These are phyloP conservation scores for Penicillium palitans DNA, from an alignment of 2,329 filamentous ascomycete species.

Conservation along the genomic window DNA sequence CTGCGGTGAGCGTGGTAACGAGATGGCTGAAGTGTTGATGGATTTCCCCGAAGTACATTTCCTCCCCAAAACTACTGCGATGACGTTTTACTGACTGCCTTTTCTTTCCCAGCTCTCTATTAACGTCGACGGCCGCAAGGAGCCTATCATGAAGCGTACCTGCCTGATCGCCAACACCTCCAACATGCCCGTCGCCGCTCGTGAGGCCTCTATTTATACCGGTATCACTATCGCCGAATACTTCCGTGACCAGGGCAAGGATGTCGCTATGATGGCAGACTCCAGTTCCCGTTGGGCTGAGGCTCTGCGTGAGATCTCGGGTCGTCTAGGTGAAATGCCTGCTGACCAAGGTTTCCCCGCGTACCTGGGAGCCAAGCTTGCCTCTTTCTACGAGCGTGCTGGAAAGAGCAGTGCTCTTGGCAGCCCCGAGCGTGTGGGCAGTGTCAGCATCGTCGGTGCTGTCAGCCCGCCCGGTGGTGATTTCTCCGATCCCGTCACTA, in stretches of 20 bases:
- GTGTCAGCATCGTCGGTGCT: conserved; percentile 95
- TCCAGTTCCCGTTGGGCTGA: conserved; percentile 98
- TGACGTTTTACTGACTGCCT: conserved; percentile 17
- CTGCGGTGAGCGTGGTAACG: conserved; percentile 90
- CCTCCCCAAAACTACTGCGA: not conserved
- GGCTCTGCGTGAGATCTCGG: conserved; percentile 96
- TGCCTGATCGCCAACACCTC: conserved; percentile 98
- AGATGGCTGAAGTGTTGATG: conserved; percentile 99
- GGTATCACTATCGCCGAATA: conserved; percentile 95
- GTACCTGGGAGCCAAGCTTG: conserved; percentile 93
- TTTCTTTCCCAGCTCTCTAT: conserved; percentile 67
- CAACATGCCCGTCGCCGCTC: conserved; percentile 98
- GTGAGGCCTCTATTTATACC: conserved; percentile 98
- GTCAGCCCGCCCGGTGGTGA: conserved; percentile 98
- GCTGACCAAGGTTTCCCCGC: conserved; percentile 99
- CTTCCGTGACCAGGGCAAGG: conserved; percentile 93
- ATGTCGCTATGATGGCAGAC: conserved; percentile 99
- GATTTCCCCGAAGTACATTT: conserved; percentile 81
- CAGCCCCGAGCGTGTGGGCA: conserved; percentile 83
- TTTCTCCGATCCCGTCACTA: conserved; percentile 97
- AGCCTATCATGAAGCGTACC: conserved; percentile 99
- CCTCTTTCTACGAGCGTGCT: conserved; percentile 98
- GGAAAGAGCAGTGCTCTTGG: conserved; percentile 83
- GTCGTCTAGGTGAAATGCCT: conserved; percentile 98
- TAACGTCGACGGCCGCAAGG: conserved; percentile 87